Base-by-base conservation (phyloP, 768 basidiomycete genomes). In the Mycena polygramma region DNA sequence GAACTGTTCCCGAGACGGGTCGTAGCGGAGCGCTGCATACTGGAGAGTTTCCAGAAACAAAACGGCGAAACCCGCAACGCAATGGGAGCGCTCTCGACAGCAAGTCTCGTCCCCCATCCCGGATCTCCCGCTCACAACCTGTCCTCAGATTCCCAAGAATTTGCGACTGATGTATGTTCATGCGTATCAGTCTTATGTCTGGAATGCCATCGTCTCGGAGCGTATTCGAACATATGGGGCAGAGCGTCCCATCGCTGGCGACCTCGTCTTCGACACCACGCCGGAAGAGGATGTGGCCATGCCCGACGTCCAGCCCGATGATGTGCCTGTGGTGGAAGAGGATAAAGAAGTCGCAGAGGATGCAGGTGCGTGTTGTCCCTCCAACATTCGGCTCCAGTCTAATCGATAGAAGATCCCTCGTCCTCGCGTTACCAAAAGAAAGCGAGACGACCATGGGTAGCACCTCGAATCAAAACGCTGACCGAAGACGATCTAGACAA, bases 111-210 rank as follows among this genome's bases (percentile, higher is more conserved):
- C 45, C 45, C 4, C 35, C 20, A 20, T 13, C 36, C 59, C 43
- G 15, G 46, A 53, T 55, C 62, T 66, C 30, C n/a, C 43, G 26
- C 69, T 70, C 19, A 70, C 48, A 46, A 19, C 24, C 20, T 26
- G 49, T 49, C 3, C 30, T 59, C 73, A 98, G 97, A 99, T 99
- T 74, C 98, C 98, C 17, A 88, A 93, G 65, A 99, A 97, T 77
- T 88, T 99, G 68, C 89, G 98, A 59, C 83, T 98, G 73, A 98
- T 99, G 94, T 99, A 99, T 79, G 91, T 98, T 63, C 98, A 99
- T 80, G 97, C 97, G 37, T 99, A 98, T 79, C 98, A 99, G 79
- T 97, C 95, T 19, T 99, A 98, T 75, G 92, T 99, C 41, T 99
- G 97, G 97, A 99, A 99, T 81, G 91, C 95, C 55, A 92, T 98